Conservation (phyloP, 257 asterid genomes). For the Phtheirospermum japonicum region DNA sequence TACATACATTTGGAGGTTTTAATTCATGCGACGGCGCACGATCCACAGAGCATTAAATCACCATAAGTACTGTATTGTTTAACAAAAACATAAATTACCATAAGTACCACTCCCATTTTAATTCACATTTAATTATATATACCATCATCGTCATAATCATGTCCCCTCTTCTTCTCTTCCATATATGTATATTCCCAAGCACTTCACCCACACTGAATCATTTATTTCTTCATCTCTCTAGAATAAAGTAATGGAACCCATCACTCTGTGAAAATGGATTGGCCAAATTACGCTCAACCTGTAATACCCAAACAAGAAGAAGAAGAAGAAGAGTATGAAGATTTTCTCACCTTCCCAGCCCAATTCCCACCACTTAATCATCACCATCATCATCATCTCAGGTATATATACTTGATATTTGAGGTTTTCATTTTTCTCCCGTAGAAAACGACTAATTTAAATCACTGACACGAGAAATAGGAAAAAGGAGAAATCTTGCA, state of each 20-base stretch:
- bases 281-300: conserved; percentile 34
- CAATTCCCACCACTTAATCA: no score
- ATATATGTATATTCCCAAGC: conserved; percentile 9
- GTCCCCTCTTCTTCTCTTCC: conserved; percentile 13
- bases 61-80: no score
- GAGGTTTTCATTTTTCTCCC: neutral
- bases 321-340: conserved; percentile 17
- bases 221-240: no score
- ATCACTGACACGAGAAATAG: no score
- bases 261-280: conserved; percentile 4
- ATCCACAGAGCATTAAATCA: conserved; percentile 36
- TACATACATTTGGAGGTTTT: conserved; percentile 1
- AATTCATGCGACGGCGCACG: conserved; percentile 44
- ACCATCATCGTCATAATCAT: neutral
- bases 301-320: conserved; percentile 24
- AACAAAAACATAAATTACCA: no score
- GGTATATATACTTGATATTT: no score
- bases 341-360: conserved; percentile 31
- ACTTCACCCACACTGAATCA: neutral
- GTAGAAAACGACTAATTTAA: no score
- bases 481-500: no score
- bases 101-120: no score
- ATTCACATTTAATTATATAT: conserved; percentile 7
- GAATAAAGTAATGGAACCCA: neutral
- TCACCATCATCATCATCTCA: conserved; percentile 36